Conservation (phyloP, 2,329 filamentous ascomycete species). For the Elsinoe perseae region DNA sequence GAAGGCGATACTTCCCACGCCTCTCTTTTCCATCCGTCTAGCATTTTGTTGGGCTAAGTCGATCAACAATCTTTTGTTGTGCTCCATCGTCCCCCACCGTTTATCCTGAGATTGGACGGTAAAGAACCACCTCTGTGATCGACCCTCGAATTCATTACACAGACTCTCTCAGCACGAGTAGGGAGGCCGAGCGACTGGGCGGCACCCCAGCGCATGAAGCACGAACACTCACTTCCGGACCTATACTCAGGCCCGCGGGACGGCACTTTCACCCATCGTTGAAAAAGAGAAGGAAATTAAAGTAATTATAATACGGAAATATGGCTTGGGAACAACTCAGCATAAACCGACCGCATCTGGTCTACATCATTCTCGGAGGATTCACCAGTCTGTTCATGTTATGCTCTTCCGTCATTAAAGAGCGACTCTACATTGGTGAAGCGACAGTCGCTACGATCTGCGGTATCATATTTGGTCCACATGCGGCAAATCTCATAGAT, state of each 20-base stretch:
- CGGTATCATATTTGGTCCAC: conserved; percentile 81
- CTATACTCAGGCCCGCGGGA: not conserved
- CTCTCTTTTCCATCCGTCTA: not conserved
- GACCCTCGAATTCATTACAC: not conserved
- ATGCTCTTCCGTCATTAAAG: conserved; percentile 95
- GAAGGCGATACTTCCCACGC: not conserved
- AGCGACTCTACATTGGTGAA: conserved; percentile 96
- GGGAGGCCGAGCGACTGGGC: conserved; percentile 12
- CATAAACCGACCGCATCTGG: conserved; percentile 92
- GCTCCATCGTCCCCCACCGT: not conserved
- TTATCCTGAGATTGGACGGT: not conserved
- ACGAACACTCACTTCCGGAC: not conserved
- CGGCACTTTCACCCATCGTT: not conserved
- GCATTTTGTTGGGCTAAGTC: not conserved
- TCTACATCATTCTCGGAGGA: conserved; percentile 95
- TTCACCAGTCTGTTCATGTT: conserved; percentile 99
- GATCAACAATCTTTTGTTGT: conserved; percentile 6
- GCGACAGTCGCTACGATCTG: conserved; percentile 86
- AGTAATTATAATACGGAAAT: conserved; percentile 18
- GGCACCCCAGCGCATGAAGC: conserved; percentile 6
- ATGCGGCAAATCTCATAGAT: conserved; percentile 73
- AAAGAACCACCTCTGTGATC: not conserved
- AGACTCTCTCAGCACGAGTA: not conserved
- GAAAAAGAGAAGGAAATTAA: not conserved
- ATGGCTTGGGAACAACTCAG: conserved; percentile 77